These are phyloP conservation scores for Populus hybrid DNA, from an alignment of 441 rosid species.

Conservation along the genomic window DNA sequence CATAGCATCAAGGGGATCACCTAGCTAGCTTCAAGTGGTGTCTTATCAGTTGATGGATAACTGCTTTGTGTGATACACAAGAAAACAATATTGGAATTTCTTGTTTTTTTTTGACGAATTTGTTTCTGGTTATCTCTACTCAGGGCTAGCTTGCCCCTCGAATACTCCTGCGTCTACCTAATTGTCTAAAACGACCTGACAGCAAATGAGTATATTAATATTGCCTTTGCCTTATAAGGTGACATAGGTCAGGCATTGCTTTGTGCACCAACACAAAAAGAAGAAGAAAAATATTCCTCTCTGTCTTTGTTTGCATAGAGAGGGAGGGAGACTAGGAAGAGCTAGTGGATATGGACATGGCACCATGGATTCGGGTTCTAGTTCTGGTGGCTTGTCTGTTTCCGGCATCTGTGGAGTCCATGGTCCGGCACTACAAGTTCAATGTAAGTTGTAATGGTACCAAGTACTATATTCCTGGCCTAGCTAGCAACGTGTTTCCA, in stretches of 20 bases:
- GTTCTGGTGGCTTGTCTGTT: conserved; percentile 40
- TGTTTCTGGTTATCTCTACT: neutral
- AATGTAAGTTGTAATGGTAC: conserved; percentile 44
- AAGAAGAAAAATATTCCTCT: neutral
- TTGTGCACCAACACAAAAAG: conserved; percentile 8
- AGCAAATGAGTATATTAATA: conserved; percentile 22
- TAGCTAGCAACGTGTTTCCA: neutral
- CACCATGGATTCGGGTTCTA: conserved; percentile 38
- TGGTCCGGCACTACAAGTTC: conserved; percentile 80
- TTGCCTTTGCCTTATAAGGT: conserved; percentile 39
- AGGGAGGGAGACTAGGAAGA: conserved; percentile 2
- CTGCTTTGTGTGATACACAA: conserved; percentile 43
- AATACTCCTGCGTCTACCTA: conserved; percentile 39
- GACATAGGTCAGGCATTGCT: conserved; percentile 33
- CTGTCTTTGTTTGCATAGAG: neutral
- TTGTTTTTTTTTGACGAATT: neutral
- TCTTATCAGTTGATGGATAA: conserved; percentile 26
- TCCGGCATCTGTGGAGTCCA: conserved; percentile 54
- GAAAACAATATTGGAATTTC: conserved; percentile 22
- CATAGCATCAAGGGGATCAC: conserved; percentile 19
- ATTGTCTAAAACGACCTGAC: conserved; percentile 57
- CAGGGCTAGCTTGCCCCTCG: conserved; percentile 14
- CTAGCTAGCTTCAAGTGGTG: conserved; percentile 40
- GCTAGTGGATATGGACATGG: conserved; percentile 31
- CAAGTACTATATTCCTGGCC: neutral